These are phyloP conservation scores for Gaertneriomyces semiglobifer DNA, from an alignment of 192 early-diverging fungal species.

Conservation along the genomic window DNA sequence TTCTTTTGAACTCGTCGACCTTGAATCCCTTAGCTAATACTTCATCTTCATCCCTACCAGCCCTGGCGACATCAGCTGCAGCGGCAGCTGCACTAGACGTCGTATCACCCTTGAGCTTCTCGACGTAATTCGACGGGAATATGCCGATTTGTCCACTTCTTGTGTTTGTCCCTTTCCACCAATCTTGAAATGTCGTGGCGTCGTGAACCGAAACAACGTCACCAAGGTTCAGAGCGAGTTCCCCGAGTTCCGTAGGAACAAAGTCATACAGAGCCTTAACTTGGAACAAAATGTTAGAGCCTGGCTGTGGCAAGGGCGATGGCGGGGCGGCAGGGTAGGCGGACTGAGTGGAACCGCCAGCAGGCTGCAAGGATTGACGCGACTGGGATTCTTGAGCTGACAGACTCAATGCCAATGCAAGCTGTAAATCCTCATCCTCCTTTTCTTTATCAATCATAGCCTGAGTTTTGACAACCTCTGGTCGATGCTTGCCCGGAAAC, in stretches of 20 bases:
- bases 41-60: constrained; percentile 38
- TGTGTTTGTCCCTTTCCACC: constrained; percentile 94
- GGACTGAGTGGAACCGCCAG: background rate
- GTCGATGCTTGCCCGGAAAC: constrained; percentile 39
- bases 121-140: constrained; percentile 97
- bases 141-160: constrained; percentile 75
- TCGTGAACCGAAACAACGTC: constrained; percentile 90
- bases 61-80: constrained; percentile 14
- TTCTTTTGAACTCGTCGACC: constrained; percentile 71
- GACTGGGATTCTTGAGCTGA: constrained; percentile 49
- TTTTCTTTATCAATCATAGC: constrained; percentile 75
- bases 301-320: background rate
- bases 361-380: background rate
- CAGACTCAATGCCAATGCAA: constrained; percentile 86
- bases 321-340: background rate
- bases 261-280: constrained; percentile 96
- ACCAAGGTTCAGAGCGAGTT: constrained; percentile 82
- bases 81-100: constrained; percentile 11
- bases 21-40: constrained; percentile 70
- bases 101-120: constrained; percentile 34
- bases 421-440: constrained; percentile 91
- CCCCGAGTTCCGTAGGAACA: constrained; percentile 80
- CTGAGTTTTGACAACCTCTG: constrained; percentile 36
- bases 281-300: constrained; percentile 58
- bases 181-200: constrained; percentile 89